These are phyloP conservation scores for Martensiomyces pterosporus DNA, from an alignment of 192 early-diverging fungal species.

Conservation along the genomic window DNA sequence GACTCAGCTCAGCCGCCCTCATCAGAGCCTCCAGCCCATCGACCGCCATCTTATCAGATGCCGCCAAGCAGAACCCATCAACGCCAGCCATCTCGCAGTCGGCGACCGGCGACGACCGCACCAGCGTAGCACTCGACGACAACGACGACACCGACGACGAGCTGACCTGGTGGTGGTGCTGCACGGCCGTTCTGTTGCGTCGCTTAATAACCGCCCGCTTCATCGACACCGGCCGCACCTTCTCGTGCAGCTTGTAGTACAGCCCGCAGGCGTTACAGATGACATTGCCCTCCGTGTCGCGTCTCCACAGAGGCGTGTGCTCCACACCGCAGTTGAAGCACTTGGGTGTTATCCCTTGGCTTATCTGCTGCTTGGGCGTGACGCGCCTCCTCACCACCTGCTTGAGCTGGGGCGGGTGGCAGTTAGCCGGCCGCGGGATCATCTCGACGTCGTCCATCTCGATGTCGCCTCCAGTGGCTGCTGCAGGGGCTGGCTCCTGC, in stretches of 20 bases:
- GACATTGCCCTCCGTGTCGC: slow-evolving; percentile 82
- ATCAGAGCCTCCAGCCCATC: slow-evolving; percentile 35
- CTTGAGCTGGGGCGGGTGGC: slow-evolving; percentile 27
- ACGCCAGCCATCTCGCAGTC: too few species aligned
- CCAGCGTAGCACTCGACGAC: too few species aligned
- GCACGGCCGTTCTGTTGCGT: slow-evolving; percentile 63
- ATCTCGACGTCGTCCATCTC: slow-evolving; percentile 69
- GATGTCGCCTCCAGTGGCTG: slow-evolving; percentile 1
- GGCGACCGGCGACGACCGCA: too few species aligned
- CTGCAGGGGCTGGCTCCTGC: not conserved
- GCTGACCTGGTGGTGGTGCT: not conserved
- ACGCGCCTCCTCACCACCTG: slow-evolving; percentile 24
- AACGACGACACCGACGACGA: not conserved
- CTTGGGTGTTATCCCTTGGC: slow-evolving; percentile 39
- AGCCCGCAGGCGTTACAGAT: slow-evolving; percentile 98
- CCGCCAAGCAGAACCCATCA: too few species aligned
- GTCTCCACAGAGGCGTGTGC: slow-evolving; percentile 93
- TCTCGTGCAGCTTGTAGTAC: slow-evolving; percentile 92
- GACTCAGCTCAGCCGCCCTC: slow-evolving; percentile 33
- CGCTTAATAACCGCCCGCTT: slow-evolving; percentile 89
- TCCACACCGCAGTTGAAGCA: slow-evolving; percentile 84
- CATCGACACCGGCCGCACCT: slow-evolving; percentile 79
- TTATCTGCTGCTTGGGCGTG: slow-evolving; percentile 51
- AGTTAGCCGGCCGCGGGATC: slow-evolving; percentile 42
- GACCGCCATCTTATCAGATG: too few species aligned